A percentile compares a stretch with the other conserved stretches of the same genome.
These are phyloP conservation scores for Lasiodiplodia sp. DNA, from an alignment of 2,329 filamentous ascomycete genomes.

Conservation along the genomic window DNA sequence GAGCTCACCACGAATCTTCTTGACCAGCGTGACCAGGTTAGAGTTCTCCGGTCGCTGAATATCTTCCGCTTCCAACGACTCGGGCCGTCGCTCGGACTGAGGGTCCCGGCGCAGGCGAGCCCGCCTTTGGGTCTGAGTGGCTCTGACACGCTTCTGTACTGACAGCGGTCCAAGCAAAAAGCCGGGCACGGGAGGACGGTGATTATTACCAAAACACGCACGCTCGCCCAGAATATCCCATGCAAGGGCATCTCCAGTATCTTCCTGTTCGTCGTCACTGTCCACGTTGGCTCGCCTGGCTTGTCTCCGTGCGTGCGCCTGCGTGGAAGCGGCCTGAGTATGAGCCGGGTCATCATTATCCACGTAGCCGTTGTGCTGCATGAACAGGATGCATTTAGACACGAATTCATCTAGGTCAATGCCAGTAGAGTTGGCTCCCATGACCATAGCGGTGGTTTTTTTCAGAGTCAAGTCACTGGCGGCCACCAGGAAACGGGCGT, in stretches of 20 bases:
- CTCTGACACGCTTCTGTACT: constrained; percentile 82
- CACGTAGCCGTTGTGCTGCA: constrained; percentile 68
- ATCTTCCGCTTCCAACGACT: constrained; percentile 67
- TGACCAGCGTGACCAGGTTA: constrained; percentile 80
- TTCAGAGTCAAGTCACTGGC: constrained; percentile 82
- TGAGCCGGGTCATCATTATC: constrained; percentile 58
- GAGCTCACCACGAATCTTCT: constrained; percentile 73
- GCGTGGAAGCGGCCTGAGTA: constrained; percentile 53
- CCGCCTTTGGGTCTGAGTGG: constrained; percentile 71
- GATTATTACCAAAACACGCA: constrained; percentile 75
- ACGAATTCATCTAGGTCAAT: constrained; percentile 92
- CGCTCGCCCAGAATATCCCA: constrained; percentile 84
- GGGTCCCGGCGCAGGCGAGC: constrained; percentile 63
- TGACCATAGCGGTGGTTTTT: constrained; percentile 75
- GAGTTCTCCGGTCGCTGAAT: constrained; percentile 78
- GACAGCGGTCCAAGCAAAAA: constrained; percentile 90
- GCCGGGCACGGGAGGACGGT: constrained; percentile 77
- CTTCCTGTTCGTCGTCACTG: constrained; percentile 69
- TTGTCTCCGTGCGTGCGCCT: constrained; percentile 59
- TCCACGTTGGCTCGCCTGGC: constrained; percentile 52
- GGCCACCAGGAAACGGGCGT: constrained; percentile 83
- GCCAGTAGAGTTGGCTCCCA: constrained; percentile 75
- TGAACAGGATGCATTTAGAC: constrained; percentile 86
- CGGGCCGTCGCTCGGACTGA: constrained; percentile 25
- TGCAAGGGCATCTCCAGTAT: constrained; percentile 79